phyloP scores from a whole-genome alignment of 75 land plant genomes.

The Sequoia sempervirens region DNA sequence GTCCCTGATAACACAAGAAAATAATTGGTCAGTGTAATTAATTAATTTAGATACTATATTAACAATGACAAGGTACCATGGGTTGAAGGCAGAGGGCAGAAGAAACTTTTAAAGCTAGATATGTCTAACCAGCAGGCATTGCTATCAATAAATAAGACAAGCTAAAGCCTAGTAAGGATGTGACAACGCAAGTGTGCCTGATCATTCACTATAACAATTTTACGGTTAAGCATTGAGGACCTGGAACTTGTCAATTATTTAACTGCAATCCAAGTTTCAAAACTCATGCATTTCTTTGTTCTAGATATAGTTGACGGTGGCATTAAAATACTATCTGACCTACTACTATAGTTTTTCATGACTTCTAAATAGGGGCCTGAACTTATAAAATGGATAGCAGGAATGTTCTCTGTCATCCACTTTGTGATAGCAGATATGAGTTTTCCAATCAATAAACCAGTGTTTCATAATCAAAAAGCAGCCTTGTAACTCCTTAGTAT shows the following conservation, averaged over 20 bases:
- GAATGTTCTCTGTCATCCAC: neutral
- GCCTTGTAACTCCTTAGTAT: neutral
- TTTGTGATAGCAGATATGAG: neutral
- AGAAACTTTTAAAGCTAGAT: neutral
- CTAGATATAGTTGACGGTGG: neutral
- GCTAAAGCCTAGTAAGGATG: neutral
- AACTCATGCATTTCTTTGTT: neutral
- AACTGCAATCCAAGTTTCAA: neutral
- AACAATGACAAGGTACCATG: neutral
- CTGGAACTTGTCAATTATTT: neutral
- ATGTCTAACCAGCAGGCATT: neutral
- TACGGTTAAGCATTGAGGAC: neutral
- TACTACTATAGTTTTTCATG: neutral
- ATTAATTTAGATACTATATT: neutral
- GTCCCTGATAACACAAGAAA: slow-evolving; percentile 57
- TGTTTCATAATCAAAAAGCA: neutral
- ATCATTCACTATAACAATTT: neutral
- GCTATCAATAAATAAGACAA: neutral
- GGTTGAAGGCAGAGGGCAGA: neutral
- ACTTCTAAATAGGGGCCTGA: neutral
- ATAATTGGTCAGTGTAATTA: neutral
- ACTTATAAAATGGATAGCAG: neutral
- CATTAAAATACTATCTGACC: neutral
- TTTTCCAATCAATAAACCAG: neutral
- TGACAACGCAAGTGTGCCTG: neutral